Percentiles rank a stretch among this genome's conserved stretches.
Conservation (phyloP, 2,329 filamentous ascomycete species). For the Alternaria novae-zelandiae region DNA sequence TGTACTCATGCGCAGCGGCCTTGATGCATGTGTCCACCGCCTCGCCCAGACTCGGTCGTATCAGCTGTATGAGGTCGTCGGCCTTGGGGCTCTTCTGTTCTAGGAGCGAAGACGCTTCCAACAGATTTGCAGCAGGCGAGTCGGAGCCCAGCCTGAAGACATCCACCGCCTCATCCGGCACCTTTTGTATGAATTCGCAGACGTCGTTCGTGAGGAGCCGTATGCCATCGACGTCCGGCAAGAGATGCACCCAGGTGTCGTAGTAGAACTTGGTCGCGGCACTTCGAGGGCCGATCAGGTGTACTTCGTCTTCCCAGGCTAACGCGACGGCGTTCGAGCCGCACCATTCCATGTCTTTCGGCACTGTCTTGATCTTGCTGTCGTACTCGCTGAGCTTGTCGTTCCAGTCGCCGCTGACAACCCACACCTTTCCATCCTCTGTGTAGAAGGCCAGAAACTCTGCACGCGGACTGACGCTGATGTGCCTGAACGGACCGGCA, state of each 20-base stretch:
- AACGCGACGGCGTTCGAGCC: conserved; percentile 92
- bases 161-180: conserved; percentile 83
- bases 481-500: conserved; percentile 89
- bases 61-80: conserved; percentile 96
- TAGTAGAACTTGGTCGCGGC: conserved; percentile 83
- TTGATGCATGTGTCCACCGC: conserved; percentile 94
- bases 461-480: conserved; percentile 89
- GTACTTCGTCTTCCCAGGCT: conserved; percentile 97
- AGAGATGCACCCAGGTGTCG: conserved; percentile 85
- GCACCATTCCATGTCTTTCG: conserved; percentile 93
- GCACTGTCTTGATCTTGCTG: conserved; percentile 81
- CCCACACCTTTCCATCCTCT: conserved; percentile 80
- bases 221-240: conserved; percentile 89
- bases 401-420: conserved; percentile 95
- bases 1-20: conserved; percentile 91
- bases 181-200: conserved; percentile 97
- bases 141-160: conserved; percentile 89
- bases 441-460: conserved; percentile 89
- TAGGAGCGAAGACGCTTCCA: conserved; percentile 90
- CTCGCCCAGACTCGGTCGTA: conserved; percentile 83
- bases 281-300: conserved; percentile 86
- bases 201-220: conserved; percentile 88
- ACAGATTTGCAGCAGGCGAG: conserved; percentile 86
- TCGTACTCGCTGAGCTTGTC: conserved; percentile 91
- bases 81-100: conserved; percentile 95